These are phyloP conservation scores for Arctium lappa DNA, from an alignment of 129 eudicot species.

Conservation along the genomic window DNA sequence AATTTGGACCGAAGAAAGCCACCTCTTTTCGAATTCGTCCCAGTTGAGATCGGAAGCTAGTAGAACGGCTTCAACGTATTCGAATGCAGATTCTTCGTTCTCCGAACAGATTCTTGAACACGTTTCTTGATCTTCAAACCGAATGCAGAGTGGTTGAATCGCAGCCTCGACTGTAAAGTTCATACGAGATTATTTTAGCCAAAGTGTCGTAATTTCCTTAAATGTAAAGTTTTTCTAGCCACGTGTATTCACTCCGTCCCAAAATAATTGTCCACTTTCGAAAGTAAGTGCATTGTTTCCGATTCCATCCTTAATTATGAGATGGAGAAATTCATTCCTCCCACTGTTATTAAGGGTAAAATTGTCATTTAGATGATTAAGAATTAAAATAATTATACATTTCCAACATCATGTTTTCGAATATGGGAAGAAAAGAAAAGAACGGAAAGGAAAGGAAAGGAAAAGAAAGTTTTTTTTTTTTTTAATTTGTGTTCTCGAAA, in stretches of 20 bases:
- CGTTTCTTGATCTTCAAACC: constrained; percentile 60
- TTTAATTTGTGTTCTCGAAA: too few species aligned
- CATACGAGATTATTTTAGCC: neutral
- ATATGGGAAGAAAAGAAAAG: too few species aligned
- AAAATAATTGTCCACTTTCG: too few species aligned
- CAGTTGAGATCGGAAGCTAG: constrained; percentile 83
- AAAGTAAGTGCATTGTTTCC: too few species aligned
- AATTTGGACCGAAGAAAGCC: constrained; percentile 62
- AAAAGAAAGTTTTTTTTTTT: too few species aligned
- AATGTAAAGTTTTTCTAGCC: neutral
- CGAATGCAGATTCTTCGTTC: constrained; percentile 74
- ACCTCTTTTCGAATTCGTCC: constrained; percentile 71
- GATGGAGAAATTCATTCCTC: too few species aligned
- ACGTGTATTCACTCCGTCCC: too few species aligned
- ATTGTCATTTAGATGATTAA: too few species aligned
- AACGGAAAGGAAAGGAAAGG: too few species aligned
- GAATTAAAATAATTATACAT: too few species aligned
- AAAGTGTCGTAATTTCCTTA: neutral
- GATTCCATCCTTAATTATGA: too few species aligned
- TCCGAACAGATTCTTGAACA: constrained; percentile 40
- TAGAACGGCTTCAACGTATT: constrained; percentile 82
- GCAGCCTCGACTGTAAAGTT: constrained; percentile 36
- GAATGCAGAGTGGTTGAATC: constrained; percentile 69
- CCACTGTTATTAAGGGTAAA: too few species aligned
- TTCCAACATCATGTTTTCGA: neutral